phyloP scores from a whole-genome alignment of 1,284 basidiomycete species.

The Apiotrichum montevideense region DNA sequence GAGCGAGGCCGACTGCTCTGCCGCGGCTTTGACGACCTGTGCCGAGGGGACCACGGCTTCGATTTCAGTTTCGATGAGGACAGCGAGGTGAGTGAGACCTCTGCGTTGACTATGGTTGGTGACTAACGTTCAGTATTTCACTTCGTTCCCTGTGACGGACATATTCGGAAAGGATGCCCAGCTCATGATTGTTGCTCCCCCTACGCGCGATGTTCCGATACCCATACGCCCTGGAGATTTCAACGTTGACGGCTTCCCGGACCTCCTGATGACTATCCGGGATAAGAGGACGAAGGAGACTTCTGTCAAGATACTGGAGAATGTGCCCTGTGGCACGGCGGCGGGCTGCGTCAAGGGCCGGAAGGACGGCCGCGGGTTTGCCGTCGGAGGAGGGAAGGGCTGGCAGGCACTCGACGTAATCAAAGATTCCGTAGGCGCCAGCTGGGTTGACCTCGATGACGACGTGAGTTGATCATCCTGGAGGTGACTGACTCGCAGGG shows the following conservation, averaged over 20 bases:
- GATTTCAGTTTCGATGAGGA: constrained; percentile 61
- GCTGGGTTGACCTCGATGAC: constrained; percentile 91
- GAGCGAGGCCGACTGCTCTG: constrained; percentile 50
- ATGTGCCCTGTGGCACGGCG: constrained; percentile 58
- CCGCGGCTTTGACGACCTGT: constrained; percentile 71
- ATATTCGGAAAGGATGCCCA: constrained; percentile 53
- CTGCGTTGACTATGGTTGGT: not conserved
- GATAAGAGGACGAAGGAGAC: constrained; percentile 14
- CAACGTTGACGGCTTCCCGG: constrained; percentile 93
- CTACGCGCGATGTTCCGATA: constrained; percentile 60
- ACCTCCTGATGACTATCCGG: constrained; percentile 65
- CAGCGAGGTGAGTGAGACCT: constrained; percentile 55
- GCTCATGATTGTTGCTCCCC: constrained; percentile 56
- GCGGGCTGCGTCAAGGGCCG: constrained; percentile 26
- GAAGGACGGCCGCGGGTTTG: constrained; percentile 53
- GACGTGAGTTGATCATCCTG: constrained; percentile 60
- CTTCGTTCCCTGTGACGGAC: constrained; percentile 60
- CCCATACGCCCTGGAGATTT: constrained; percentile 80
- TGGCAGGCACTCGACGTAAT: constrained; percentile 59
- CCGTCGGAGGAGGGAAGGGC: constrained; percentile 60
- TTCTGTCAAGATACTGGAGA: constrained; percentile 63
- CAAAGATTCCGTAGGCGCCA: constrained; percentile 69
- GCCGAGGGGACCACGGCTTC: constrained; percentile 73
- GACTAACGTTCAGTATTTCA: constrained; percentile 54
- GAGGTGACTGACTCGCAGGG: constrained; percentile 54